Conservation (phyloP, 2,329 filamentous ascomycete species). For the Calonectria hawksworthii region DNA sequence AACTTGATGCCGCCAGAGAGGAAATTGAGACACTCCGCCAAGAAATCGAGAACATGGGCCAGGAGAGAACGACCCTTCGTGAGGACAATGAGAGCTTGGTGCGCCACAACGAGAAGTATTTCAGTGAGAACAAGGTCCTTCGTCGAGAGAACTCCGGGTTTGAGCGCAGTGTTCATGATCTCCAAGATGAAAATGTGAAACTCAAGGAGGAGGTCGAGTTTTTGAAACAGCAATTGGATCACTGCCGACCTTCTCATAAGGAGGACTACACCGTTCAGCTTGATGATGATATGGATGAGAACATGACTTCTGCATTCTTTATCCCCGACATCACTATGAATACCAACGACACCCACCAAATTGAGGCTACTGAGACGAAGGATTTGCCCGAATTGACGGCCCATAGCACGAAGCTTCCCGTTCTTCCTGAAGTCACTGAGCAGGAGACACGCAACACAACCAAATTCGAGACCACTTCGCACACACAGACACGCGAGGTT, state of each 20-base stretch:
- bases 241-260: conserved; percentile 55
- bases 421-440: conserved; percentile 47
- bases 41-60: conserved; percentile 54
- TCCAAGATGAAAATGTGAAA: conserved; percentile 62
- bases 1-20: conserved; percentile 57
- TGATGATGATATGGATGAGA: conserved; percentile 60
- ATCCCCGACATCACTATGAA: conserved; percentile 71
- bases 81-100: conserved; percentile 67
- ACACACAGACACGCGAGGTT: conserved; percentile 44
- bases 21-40: conserved; percentile 57
- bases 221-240: conserved; percentile 60
- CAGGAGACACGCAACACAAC: conserved; percentile 45
- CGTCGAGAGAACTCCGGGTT: conserved; percentile 63
- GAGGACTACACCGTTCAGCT: conserved; percentile 52
- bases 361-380: conserved; percentile 50
- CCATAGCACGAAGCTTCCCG: conserved; percentile 48
- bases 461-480: conserved; percentile 47
- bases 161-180: conserved; percentile 59
- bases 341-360: conserved; percentile 51
- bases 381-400: conserved; percentile 52
- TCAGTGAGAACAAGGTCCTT: conserved; percentile 65
- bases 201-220: conserved; percentile 63
- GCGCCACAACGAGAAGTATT: conserved; percentile 69
- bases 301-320: conserved; percentile 72
- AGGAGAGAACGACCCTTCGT: conserved; percentile 61